These are phyloP conservation scores for Lignosus rhinocerotis DNA, from an alignment of 1,284 basidiomycete species.

Conservation along the genomic window DNA sequence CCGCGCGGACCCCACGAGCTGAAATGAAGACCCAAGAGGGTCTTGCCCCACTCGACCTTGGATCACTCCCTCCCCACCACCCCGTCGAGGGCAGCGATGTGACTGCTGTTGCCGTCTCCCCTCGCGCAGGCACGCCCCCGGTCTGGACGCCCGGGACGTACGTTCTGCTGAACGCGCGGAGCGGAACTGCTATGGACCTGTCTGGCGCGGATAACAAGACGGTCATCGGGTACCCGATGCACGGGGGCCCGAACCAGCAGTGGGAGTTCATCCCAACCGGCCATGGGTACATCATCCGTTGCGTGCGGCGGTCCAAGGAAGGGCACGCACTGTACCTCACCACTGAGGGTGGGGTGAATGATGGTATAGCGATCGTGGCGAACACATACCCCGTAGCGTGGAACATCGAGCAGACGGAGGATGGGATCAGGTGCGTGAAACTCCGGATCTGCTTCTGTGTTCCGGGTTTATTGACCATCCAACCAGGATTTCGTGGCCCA, in stretches of 20 bases:
- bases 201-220: constrained; percentile 50
- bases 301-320: constrained; percentile 26
- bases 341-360: constrained; percentile 37
- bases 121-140: constrained; percentile 1
- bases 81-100: constrained; percentile 13
- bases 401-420: constrained; percentile 26
- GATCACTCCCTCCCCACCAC: constrained; percentile 3
- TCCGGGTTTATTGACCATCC: background rate
- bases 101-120: constrained; percentile 13
- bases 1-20: constrained; percentile 3
- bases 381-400: constrained; percentile 36
- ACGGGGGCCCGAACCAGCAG: constrained; percentile 53
- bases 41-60: constrained; percentile 10
- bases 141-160: constrained; percentile 32
- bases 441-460: background rate
- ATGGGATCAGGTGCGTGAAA: constrained; percentile 23
- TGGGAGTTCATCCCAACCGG: constrained; percentile 48
- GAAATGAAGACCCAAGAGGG: constrained; percentile 8
- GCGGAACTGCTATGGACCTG: constrained; percentile 53
- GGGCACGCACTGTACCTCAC: constrained; percentile 42
- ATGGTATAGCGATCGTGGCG: constrained; percentile 34
- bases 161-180: constrained; percentile 49
- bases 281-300: constrained; percentile 45
- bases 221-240: constrained; percentile 49
- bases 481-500: constrained; percentile 29